Evolutionary conservation across 78 protist genomes (phyloP).

Genomic region (slime mould (Dictyostelium discoideum)): dicty_2.7 NC_007091.3:4433001-4433500

Average conservation of each 20-base stretch:
- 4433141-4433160: too few relatives aligned
- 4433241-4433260: background rate
- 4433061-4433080: slow-evolving; percentile 1
- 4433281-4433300: slow-evolving; percentile 11
- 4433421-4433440: background rate
- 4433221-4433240: background rate
- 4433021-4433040: slow-evolving; percentile 29
- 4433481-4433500: background rate
- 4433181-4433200: background rate
- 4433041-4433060: background rate
- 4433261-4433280: background rate
- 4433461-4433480: background rate
- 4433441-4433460: background rate
- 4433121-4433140: background rate
- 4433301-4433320: background rate
- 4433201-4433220: slow-evolving; percentile 5
- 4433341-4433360: background rate
- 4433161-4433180: too few relatives aligned
- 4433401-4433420: slow-evolving; percentile 18
- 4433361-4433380: background rate
- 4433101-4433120: background rate
- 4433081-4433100: background rate
- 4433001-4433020: slow-evolving; percentile 41
- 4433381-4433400: slow-evolving; percentile 5
- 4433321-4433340: background rate